Evolutionary conservation across 2,329 filamentous ascomycete genomes (phyloP), one percentile per base, ranked within the genome.

Genomic region (Alternaria angustiovoidea): DNA sequence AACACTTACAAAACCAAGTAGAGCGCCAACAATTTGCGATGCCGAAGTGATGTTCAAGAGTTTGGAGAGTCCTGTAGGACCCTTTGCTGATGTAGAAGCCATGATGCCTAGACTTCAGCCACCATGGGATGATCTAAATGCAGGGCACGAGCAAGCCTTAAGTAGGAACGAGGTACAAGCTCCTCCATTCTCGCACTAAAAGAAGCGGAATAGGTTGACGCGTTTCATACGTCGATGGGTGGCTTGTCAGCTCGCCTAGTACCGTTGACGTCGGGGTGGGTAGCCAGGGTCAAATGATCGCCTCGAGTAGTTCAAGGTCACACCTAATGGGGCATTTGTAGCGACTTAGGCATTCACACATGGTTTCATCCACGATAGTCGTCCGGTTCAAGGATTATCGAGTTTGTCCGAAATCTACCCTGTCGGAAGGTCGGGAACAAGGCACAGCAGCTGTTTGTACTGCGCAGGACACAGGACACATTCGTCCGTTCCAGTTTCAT

Each of bases 1-100:
- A 20, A 8, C 36, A 58, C 60, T 22, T n/a, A 64, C 63, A 36
- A 63, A 22, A 34, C 39, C 54, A 22, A 48, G 41, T 34, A 64
- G n/a, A 11, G 24, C 11, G 5, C 38, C 44, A 36, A 66, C 14
- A 36, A 65, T 11, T 4, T 52, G 43, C 36, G 36, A 52, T 34
- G 60, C 41, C 1, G 61, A 64, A 4, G 51, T 18, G 28, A 44
- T 60, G 16, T 28, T 52, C 12, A 57, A 38, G 22, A 44, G 2
- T 14, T 28, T 59, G n/a, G 28, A 5, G 44, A 64, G 26, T 14
- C 51, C 44, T 4, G 54, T 39, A 11, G 36, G 14, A 42, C 44
- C 39, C 9, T 57, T 22, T 24, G 14, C 24, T 47, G 58, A 18
- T 43, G 48, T 57, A 44, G 61, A 11, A 28, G 56, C 52, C 57